Base-by-base conservation (phyloP, 306 rosid genomes). In the Castanopsis chinensis region DNA sequence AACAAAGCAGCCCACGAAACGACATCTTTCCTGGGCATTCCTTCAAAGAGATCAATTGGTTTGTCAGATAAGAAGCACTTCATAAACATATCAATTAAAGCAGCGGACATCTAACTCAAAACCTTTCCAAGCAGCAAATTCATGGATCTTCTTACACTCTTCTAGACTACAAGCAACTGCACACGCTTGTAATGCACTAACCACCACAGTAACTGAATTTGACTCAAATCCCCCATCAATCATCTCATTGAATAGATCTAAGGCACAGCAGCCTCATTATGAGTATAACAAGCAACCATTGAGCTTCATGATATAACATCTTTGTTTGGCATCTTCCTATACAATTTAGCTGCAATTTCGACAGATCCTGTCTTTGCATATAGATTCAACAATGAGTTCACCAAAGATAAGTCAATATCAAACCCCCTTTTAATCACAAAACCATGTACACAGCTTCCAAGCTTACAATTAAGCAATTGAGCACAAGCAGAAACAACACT, bases 271-370 rank as follows among this genome's bases (percentile, higher is more conserved):
- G 77, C 85, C 61, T 92, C 94, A 52, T 92, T 90, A 49, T 85
- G 88, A 56, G 94, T 84, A 85, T 84, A 85, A 79, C 94, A 94
- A 4, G 96, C 92, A 71, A 94, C 76, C 90, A 94, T 89, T 64
- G 97, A 85, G 88, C 96, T 92, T 94, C 98, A 92, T 43, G 98
- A 89, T 82, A 94, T 72, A 32, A 94, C 77, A 88, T 94, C 97
- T 83, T 83, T 87, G 45, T 73, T 60, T 4, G 79, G 79, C 88
- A 90, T 90, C 80, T 70, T 84, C 83, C 75, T 68, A 72, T 90
- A 92, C 86, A 92, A 84, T 75, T 78, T 83, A 69, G 78, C 73
- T 17, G 94, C 96, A 80, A 28, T 79, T 81, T 82, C 83, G 45
- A 83, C 25, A n/a, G 82, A 76, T 51, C 91, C 88, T 5, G 86